These are phyloP conservation scores for Ilex paraguariensis DNA, from an alignment of 305 asterid genomes.

Conservation along the genomic window DNA sequence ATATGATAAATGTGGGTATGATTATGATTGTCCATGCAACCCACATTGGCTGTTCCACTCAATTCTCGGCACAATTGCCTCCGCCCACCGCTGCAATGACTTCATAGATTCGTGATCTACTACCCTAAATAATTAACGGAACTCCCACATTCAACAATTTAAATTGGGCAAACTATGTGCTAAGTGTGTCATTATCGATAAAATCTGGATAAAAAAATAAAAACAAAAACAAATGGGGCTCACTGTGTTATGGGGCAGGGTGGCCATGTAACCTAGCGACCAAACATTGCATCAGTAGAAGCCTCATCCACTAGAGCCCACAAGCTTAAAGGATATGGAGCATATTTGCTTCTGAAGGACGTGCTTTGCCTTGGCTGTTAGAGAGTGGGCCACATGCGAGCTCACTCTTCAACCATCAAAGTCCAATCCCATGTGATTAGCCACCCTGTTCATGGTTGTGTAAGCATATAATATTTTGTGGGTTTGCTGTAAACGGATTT, in stretches of 20 bases:
- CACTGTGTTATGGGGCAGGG: constrained; percentile 12
- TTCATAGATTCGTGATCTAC: too few species aligned
- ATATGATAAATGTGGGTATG: too few species aligned
- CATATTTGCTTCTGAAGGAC: constrained; percentile 6
- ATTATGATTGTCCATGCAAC: too few species aligned
- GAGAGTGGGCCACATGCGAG: constrained; percentile 30
- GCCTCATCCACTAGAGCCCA: constrained; percentile 30
- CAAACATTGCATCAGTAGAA: constrained; percentile 26
- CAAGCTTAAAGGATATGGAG: constrained; percentile 13
- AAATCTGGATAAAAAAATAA: too few species aligned
- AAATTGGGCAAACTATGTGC: too few species aligned
- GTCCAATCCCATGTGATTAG: constrained; percentile 45
- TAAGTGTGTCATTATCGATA: too few species aligned
- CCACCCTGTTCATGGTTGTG: constrained; percentile 35
- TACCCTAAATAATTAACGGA: too few species aligned
- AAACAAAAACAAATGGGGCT: constrained; percentile 9
- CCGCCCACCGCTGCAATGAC: too few species aligned
- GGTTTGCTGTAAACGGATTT: too few species aligned
- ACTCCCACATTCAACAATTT: too few species aligned
- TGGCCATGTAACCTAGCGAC: constrained; percentile 52
- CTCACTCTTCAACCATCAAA: constrained; percentile 15
- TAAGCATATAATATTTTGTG: neutral
- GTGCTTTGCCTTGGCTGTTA: constrained; percentile 18
- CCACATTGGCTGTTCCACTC: too few species aligned
- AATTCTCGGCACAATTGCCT: too few species aligned